Base-by-base conservation (phyloP, 805 yeast genomes). In the Lachancea cidri region DNA sequence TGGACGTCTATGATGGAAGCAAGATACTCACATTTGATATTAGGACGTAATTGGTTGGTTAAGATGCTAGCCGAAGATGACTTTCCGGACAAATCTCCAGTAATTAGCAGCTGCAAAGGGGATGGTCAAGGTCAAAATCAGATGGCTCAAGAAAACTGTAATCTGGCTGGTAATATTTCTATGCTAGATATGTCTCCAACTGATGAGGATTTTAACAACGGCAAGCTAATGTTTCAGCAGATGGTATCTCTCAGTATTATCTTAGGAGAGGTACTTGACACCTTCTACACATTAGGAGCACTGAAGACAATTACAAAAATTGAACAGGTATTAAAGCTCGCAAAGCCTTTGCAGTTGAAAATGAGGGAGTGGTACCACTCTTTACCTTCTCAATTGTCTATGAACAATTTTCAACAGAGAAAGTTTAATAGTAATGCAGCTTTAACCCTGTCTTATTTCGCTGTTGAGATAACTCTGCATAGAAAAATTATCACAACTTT, bases 391-490 rank as follows among this genome's bases (percentile, higher is more conserved):
- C 77, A 72, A 50, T 63, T 81, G 27, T 87, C 79, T 44, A 82
- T 79, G 85, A 72, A 64, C 41, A 65, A 79, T 1, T 70, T 76
- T 11, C 75, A 72, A 45, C 77, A 82, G 6, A 67, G 85, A 33
- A 77, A 76, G 50, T 72, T 81, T 41, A 83, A 81, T 53, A 74
- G 89, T 13, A 81, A 83, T 57, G 91, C 94, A 0, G 79, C 83
- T 47, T 66, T 89, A 38, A 94, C 88, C 42, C 64, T 89, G 35
- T 83, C 94, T 1, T 89, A 89, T 60, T 85, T 88, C 64, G 91
- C 94, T 0, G 83, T 95, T 0, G 98, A 89, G 57, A 77, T 89
- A 29, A 83, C 93, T 0, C 67, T 89, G 18, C 97, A 89, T 60
- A 67, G 97, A 37, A 79, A 80, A 52, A 85, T 85, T 39, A 76